Base-by-base conservation (phyloP, 495 filamentous ascomycete genomes). In the Talaromyces wortmannii region DNA sequence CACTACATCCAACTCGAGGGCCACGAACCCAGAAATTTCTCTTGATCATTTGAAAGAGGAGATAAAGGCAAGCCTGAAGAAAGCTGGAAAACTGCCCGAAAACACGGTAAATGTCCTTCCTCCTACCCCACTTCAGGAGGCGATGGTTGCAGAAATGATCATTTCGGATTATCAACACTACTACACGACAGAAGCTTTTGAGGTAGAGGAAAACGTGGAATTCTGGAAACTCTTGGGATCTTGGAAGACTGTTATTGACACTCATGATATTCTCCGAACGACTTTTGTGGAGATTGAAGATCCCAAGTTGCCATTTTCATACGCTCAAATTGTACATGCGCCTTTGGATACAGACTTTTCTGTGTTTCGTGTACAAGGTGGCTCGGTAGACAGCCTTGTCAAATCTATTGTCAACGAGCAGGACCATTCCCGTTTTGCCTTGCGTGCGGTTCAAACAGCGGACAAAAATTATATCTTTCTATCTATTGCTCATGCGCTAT, bases 131-230 rank as follows among this genome's bases (percentile, higher is more conserved):
- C 75, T 92, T 4, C 90, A 95, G 65, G 89, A 95, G 63, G 83
- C 80, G n/a, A 91, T 95, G 83, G 74, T 92, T 32, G 82, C 82
- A 0, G 86, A 90, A 55, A 92, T 92, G 83, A 44, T 84, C 16
- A 68, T 75, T 4, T 91, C 88, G 1, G 73, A 76, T 7, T 91
- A 85, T 59, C 69, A 72, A 23, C 73, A 83, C 59, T 95, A 95
- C 63, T 92, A 90, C 73, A 92, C 89, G 57, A 86, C 91, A 55
- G 88, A 92, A 56, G 73, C 88, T 30, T 68, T 91, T 16, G 75
- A 81, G 50, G 58, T 95, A 1, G 58, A 67, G 12, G 61, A 72
- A 0, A 57, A 70, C 4, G 70, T 81, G 5, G 77, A 91, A 59
- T 43, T 84, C 3, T 45, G 61, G 4, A 74, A 61, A 29, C 72